Percentiles rank a stretch among this genome's conserved stretches.
Conservation (phyloP, 2,329 filamentous ascomycete genomes). For the Thelonectria olida region DNA sequence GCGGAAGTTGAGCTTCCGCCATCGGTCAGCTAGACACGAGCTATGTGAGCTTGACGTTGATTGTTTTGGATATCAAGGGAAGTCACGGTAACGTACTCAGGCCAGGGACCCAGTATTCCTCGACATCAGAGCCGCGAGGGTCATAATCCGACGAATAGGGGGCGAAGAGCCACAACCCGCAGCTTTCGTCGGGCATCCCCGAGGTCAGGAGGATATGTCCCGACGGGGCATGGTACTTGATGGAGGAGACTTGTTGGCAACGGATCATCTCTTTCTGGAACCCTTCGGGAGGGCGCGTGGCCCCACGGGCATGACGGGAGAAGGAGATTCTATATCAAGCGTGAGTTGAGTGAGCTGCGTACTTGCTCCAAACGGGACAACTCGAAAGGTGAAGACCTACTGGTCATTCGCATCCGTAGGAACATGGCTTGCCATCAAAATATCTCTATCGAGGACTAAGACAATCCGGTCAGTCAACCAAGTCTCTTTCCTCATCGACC, state of each 20-base stretch:
- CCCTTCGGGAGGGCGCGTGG: constrained; percentile 27
- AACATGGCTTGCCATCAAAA: constrained; percentile 53
- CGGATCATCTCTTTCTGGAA: constrained; percentile 49
- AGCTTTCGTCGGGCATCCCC: constrained; percentile 42
- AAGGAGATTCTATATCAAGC: constrained; percentile 27
- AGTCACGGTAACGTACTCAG: constrained; percentile 40
- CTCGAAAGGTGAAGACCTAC: constrained; percentile 39
- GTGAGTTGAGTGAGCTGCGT: background rate
- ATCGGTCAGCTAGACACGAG: constrained; percentile 43
- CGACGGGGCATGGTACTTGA: constrained; percentile 56
- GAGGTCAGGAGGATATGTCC: constrained; percentile 55
- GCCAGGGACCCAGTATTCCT: constrained; percentile 48
- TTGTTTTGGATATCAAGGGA: background rate
- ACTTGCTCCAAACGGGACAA: background rate
- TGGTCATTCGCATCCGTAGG: constrained; percentile 53
- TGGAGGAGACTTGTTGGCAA: constrained; percentile 54
- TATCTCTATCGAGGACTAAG: constrained; percentile 46
- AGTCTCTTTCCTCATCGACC: background rate
- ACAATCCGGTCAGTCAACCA: constrained; percentile 28
- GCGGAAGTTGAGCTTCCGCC: constrained; percentile 44
- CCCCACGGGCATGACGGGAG: constrained; percentile 28
- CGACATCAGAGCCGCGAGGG: constrained; percentile 30
- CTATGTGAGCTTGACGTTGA: background rate
- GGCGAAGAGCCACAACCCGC: constrained; percentile 50
- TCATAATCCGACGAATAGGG: constrained; percentile 43